Evolutionary conservation across 139 green algal genomes (phyloP), one percentile per base, ranked within the genome.

Genomic region (Tetradesmus obliquus): DNA sequence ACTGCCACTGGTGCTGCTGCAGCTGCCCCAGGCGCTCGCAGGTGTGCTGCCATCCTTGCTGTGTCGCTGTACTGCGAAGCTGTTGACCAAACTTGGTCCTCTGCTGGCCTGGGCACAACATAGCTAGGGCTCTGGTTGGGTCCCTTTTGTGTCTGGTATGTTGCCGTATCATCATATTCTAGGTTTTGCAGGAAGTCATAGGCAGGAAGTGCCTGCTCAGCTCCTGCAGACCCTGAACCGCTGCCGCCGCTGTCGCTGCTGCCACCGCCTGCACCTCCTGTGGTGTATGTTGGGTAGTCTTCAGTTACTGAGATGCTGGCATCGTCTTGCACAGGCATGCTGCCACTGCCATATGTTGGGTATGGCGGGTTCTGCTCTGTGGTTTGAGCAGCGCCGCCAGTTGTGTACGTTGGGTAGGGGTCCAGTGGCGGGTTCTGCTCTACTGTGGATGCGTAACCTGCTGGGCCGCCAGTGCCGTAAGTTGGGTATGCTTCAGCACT

Each of bases 1-100:
- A 8, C 58, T n/a, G 22, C 3, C n/a, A 13, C 60, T 53, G 84
- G 32, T 19, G n/a, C 17, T 53, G 32, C 60, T 45, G n/a, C 83
- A 57, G 57, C 22, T 15, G 74, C 8, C n/a, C n/a, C 20, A 9
- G 74, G 24, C 5, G 45, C 6, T 10, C 20, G 12, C 32, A 62
- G 17, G n/a, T 76, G 17, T 85, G 80, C 17, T 83, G 69, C 60
- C 32, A 81, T 32, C 66, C 7, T 76, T 8, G 71, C 58, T 89
- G 86, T 84, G 19, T 90, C 86, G 53, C 71, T 84, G 53, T 90
- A 90, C 53, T 90, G 86, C 3, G 86, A 84, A 9, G 71, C 69
- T 5, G 55, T 81, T 4, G 69, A 74, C 86, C 86, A 83, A 7
- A 84, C 9, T 22, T 60, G 22, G 55, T 90, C 69, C 6, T 55